Evolutionary conservation across 139 green algal genomes (phyloP).

Genomic region (Zygnema cylindricum): DNA sequence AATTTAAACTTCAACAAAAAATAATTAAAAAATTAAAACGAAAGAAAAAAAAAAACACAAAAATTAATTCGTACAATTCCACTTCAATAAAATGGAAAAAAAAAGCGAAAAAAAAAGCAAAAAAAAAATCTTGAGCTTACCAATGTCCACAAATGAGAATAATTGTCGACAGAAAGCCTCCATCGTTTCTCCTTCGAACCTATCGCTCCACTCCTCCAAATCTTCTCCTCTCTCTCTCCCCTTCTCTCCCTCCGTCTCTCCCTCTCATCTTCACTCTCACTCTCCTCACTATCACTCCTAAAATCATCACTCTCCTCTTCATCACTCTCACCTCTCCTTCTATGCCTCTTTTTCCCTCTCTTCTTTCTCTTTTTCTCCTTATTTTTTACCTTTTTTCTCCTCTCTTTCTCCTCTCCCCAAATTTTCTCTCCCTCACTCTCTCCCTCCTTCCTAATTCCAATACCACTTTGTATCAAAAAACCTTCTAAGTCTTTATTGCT

Average conservation of each 20-base stretch:
- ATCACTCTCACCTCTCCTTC: background rate
- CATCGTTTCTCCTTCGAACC: no score
- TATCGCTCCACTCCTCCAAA: no score
- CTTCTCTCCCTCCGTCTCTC: no score
- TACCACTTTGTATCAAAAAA: background rate
- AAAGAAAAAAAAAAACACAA: background rate
- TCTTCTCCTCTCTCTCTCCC: no score
- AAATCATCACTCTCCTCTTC: background rate
- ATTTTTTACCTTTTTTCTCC: slow-evolving; percentile 2
- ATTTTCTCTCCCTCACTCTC: background rate
- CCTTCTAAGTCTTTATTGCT: background rate
- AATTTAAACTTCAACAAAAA: no score
- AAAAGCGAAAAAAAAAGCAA: no score
- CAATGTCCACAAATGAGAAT: background rate
- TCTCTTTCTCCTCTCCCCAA: background rate
- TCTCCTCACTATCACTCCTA: no score
- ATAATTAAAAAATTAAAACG: no score
- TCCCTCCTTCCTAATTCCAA: background rate
- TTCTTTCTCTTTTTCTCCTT: background rate
- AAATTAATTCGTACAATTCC: background rate
- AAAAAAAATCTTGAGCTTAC: background rate
- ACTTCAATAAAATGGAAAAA: background rate
- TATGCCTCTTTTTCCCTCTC: background rate
- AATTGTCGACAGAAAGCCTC: slow-evolving; percentile 8
- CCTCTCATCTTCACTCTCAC: no score